Evolutionary conservation across 805 yeast species (phyloP), one percentile per base, ranked within the genome.

Genomic region (Zygotorulaspora chibaensis): DNA sequence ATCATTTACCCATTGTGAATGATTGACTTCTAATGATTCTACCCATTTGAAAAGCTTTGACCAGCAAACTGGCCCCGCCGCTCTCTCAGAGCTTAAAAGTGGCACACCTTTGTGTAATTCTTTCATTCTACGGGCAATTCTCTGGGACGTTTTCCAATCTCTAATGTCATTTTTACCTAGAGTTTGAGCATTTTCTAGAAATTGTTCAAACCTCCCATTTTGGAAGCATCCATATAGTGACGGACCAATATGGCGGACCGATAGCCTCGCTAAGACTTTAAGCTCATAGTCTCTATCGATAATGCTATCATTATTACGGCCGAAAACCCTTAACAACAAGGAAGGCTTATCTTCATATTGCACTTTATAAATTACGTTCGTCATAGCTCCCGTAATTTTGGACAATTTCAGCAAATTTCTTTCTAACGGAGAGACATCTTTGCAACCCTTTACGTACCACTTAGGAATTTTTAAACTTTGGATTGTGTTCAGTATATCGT

Each of bases 141-240:
- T 84, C 53, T 83, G 81, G 39, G 89, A 80, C 15, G 86, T 81
- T 25, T 80, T 82, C 51, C 87, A 81, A 52, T 81, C 81, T 62
- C 95, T 75, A 41, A 93, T 78, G 55, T 87, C 87, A 7, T 77
- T 73, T 53, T 80, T 83, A 30, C 81, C 80, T 56, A 93, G 74
- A 1, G 98, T 83, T 43, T 76, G 71, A 16, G 95, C 91, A 47
- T 91, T 84, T 43, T 84, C 87, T 52, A 93, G 70, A 58, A 84
- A 93, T 67, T 93, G 97, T 68, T 93, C 99, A 56, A 93, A 84
- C 51, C 99, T 73, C 40, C 99, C 99, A 62, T 93, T 93, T 36
- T 80, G 70, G 64, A 93, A 93, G 38, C 91, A 87, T 2, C 99
- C 99, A 59, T 87, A 72, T 42, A 93, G 67, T 50, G 81, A 77